phyloP scores from a whole-genome alignment of 441 rosid genomes.

The Geranium incanum region DNA sequence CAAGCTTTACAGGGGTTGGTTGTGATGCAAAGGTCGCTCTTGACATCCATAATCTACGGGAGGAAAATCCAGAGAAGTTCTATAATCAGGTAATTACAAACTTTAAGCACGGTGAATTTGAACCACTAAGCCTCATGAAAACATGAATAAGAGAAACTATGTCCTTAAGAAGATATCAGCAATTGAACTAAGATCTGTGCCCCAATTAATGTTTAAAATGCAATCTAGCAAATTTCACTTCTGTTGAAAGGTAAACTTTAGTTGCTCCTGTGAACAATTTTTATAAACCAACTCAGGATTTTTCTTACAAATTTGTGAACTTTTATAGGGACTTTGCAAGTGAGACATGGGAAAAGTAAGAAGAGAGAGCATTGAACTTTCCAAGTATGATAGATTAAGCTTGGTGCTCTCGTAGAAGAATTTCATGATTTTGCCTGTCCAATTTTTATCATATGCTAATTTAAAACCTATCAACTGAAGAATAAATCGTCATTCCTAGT shows the following conservation, averaged over 20 bases:
- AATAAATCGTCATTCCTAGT: not conserved
- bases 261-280: not conserved
- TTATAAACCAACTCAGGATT: not conserved
- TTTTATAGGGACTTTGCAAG: not conserved
- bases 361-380: not conserved
- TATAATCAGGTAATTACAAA: constrained; percentile 60
- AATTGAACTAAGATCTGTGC: not conserved
- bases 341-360: not conserved
- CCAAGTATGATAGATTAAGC: not conserved
- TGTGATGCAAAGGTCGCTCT: constrained; percentile 98
- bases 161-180: not conserved
- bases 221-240: not conserved
- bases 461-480: not conserved
- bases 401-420: not conserved
- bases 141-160: not conserved
- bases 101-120: constrained; percentile 11
- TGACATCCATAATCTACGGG: constrained; percentile 88
- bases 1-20: constrained; percentile 57
- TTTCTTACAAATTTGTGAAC: not conserved
- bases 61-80: constrained; percentile 90
- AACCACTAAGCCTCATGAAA: constrained; percentile 11
- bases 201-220: not conserved
- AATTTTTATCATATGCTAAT: not conserved
- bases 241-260: not conserved
- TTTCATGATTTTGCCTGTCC: not conserved